Evolutionary conservation across 805 yeast genomes (phyloP), one percentile per base, ranked within the genome.

Genomic region (Priceomyces haplophilus): DNA sequence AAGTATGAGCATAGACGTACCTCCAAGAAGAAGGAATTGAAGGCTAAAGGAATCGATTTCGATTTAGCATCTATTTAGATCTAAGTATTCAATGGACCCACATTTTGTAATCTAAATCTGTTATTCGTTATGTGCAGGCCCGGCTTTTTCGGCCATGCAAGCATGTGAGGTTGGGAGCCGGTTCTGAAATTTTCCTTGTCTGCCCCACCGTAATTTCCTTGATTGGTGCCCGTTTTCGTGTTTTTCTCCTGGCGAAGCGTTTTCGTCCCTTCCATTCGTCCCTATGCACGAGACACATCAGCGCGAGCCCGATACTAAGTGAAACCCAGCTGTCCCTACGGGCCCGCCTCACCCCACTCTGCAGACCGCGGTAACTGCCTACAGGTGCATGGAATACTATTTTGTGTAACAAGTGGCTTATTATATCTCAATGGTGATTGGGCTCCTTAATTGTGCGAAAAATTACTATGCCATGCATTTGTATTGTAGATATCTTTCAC

Each of bases 41-140:
- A 71, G 51, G 71, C 65, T 27, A 67, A 75, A 51, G 89, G 90
- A 13, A 81, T 84, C 41, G 77, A 80, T 48, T 83, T 62, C 43
- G 72, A 59, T 54, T 58, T 57, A 37, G 44, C 45, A 34, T 41
- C 31, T 41, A 45, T 54, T 48, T 51, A 51, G 43, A n/a, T 32
- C 11, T 21, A 21, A 21, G 8, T 21, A 21, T 21, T 21, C 24
- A 41, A 40, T 16, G 33, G 7, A 21, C 24, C 8, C 24, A 21
- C 24, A 21, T 7, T 21, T 21, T 21, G 24, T 21, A 8, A 21
- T 21, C 6, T 21, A 7, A 21, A n/a, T n/a, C n/a, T n/a, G n/a
- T n/a, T n/a, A n/a, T n/a, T n/a, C n/a, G n/a, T n/a, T n/a, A n/a
- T n/a, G n/a, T n/a, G n/a, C n/a, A n/a, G n/a, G n/a, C n/a, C n/a